Evolutionary conservation across 177 flowering plant species (phyloP).

Genomic region (Vitis hybrid): DNA sequence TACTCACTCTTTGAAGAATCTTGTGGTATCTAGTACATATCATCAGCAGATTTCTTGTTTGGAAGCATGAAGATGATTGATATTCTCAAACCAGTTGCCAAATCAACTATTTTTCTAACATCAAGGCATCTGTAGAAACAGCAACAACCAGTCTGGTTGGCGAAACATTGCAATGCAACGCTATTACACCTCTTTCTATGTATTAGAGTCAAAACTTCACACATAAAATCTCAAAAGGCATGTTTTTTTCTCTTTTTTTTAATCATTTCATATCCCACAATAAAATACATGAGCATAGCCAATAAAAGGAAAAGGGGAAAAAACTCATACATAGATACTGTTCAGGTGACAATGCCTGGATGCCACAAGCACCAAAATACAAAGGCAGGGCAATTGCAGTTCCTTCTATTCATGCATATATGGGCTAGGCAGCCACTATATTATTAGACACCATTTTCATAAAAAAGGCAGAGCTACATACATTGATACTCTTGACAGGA

Average conservation of each 20-base stretch:
- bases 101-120: too few relatives aligned
- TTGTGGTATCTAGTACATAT: too few relatives aligned
- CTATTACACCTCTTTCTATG: background rate
- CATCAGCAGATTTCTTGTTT: too few relatives aligned
- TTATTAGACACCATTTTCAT: conserved; percentile 21
- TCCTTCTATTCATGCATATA: conserved; percentile 12
- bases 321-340: conserved; percentile 16
- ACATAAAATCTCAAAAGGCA: background rate
- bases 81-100: too few relatives aligned
- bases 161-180: too few relatives aligned
- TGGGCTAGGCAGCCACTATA: conserved; percentile 11
- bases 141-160: too few relatives aligned
- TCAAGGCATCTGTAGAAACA: too few relatives aligned
- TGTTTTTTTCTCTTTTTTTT: conserved; percentile 2
- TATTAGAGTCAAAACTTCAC: background rate
- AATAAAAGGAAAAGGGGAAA: background rate
- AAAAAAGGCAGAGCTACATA: conserved; percentile 25
- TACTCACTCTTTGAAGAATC: too few relatives aligned
- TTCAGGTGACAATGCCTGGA: conserved; percentile 8
- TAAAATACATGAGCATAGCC: conserved; percentile 25
- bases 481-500: conserved; percentile 14
- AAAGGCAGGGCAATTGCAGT: conserved; percentile 9
- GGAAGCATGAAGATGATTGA: too few relatives aligned
- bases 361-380: conserved; percentile 11
- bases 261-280: conserved; percentile 16